Conservation (phyloP, 192 early-diverging fungal species). For the Chytriomyces confervae region DNA sequence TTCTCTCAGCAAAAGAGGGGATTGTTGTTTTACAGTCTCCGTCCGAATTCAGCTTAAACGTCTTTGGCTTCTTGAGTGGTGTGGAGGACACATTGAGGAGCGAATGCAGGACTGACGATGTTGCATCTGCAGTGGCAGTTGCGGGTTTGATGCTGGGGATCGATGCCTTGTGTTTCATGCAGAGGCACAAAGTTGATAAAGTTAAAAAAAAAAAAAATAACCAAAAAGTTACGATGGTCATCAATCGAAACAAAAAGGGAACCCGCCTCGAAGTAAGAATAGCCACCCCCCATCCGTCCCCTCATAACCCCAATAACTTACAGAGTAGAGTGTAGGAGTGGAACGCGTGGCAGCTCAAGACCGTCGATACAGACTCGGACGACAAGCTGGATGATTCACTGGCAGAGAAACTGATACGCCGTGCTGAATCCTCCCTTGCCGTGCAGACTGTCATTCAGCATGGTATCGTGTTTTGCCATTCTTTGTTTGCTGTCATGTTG, state of each 20-base stretch:
- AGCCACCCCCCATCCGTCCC: neutral
- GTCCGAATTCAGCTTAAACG: neutral
- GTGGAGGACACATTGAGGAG: slow-evolving; percentile 1
- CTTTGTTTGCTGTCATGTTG: too few species aligned
- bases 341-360: neutral
- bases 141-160: neutral
- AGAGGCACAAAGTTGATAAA: too few species aligned
- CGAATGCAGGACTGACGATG: slow-evolving; percentile 3
- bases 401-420: slow-evolving; percentile 53
- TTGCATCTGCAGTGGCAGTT: neutral
- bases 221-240: neutral
- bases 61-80: neutral
- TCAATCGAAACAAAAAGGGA: neutral
- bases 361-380: neutral
- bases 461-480: slow-evolving; percentile 46
- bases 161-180: neutral
- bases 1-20: neutral
- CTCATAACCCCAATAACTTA: neutral
- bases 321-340: neutral
- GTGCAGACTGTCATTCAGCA: slow-evolving; percentile 82
- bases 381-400: neutral
- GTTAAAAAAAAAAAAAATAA: too few species aligned
- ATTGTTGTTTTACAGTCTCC: neutral
- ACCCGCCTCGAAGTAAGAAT: neutral
- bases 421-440: slow-evolving; percentile 73